Percentiles rank a stretch among this genome's conserved stretches.
Evolutionary conservation across 495 filamentous ascomycete genomes (phyloP).

Genomic region (Arthonia radiata): DNA sequence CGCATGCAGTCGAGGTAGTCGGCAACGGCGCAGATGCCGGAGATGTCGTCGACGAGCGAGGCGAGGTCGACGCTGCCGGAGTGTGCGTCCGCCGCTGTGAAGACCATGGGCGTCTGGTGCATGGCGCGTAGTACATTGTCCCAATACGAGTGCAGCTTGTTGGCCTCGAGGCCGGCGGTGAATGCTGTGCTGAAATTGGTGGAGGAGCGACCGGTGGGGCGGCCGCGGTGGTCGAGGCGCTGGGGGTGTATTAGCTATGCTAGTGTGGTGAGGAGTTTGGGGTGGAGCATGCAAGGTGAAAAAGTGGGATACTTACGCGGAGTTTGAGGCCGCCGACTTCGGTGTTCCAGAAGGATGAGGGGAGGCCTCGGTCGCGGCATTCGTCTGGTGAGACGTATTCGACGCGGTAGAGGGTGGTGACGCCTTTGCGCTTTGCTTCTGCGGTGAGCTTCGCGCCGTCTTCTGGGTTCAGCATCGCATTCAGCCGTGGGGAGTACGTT

Average conservation of each 20-base stretch:
- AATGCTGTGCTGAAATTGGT: background rate
- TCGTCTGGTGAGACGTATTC: too few species aligned
- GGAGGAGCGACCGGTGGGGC: background rate
- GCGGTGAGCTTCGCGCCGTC: slow-evolving; percentile 4
- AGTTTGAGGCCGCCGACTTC: too few species aligned
- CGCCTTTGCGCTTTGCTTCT: slow-evolving; percentile 3
- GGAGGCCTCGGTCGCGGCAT: too few species aligned
- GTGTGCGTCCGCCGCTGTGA: too few species aligned
- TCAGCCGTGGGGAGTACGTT: slow-evolving; percentile 6
- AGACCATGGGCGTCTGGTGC: slow-evolving; percentile 15
- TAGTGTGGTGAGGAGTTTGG: slow-evolving; percentile 1
- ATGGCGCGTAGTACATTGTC: slow-evolving; percentile 19
- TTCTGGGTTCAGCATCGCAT: slow-evolving; percentile 3
- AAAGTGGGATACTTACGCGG: background rate
- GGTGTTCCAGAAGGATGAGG: too few species aligned
- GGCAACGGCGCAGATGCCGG: slow-evolving; percentile 17
- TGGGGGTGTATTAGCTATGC: slow-evolving; percentile 1
- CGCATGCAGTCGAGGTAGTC: slow-evolving; percentile 15
- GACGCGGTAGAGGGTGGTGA: slow-evolving; percentile 7
- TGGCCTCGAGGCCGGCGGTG: slow-evolving; percentile 7
- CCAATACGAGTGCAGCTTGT: slow-evolving; percentile 10
- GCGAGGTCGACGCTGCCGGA: slow-evolving; percentile 10
- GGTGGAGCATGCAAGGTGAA: slow-evolving; percentile 1
- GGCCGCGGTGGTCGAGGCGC: slow-evolving; percentile 1
- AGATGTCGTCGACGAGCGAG: slow-evolving; percentile 9